Conservation (phyloP, 2,329 filamentous ascomycete species). For the Penicillium sp. region DNA sequence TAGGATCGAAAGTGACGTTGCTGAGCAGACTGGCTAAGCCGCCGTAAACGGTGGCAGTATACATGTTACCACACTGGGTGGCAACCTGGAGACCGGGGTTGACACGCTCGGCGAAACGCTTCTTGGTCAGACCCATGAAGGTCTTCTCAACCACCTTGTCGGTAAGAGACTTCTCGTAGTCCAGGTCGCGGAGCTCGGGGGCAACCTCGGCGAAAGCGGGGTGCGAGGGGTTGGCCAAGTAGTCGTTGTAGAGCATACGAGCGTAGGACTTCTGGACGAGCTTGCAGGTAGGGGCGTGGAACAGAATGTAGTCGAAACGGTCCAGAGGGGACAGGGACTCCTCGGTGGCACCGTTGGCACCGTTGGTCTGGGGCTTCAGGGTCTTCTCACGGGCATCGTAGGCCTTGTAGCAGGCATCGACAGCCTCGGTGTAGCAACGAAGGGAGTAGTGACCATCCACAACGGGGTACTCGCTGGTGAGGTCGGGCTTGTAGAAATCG, state of each 20-base stretch:
- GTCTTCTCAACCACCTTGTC: constrained; percentile 85
- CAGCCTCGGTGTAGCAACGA: constrained; percentile 76
- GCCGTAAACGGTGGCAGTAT: constrained; percentile 59
- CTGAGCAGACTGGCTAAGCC: constrained; percentile 60
- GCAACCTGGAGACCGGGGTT: constrained; percentile 70
- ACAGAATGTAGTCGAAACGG: constrained; percentile 78
- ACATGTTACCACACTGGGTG: constrained; percentile 69
- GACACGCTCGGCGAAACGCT: constrained; percentile 76
- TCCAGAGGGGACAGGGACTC: constrained; percentile 64
- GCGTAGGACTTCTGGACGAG: constrained; percentile 81
- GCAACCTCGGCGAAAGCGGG: constrained; percentile 71
- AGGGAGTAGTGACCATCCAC: constrained; percentile 82
- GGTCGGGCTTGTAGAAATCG: constrained; percentile 87
- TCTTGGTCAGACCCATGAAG: constrained; percentile 81
- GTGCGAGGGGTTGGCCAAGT: constrained; percentile 65
- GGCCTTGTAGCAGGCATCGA: constrained; percentile 76
- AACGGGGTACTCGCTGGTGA: constrained; percentile 82
- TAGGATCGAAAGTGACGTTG: constrained; percentile 59
- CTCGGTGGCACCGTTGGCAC: constrained; percentile 48
- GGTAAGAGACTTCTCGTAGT: constrained; percentile 73
- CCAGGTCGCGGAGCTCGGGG: constrained; percentile 71
- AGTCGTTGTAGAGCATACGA: constrained; percentile 82
- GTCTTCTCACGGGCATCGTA: constrained; percentile 71
- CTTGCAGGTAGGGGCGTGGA: constrained; percentile 86
- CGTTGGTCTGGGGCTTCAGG: constrained; percentile 50